Evolutionary conservation across 2,329 filamentous ascomycete genomes (phyloP).

Genomic region (Fusarium kyushuense): DNA sequence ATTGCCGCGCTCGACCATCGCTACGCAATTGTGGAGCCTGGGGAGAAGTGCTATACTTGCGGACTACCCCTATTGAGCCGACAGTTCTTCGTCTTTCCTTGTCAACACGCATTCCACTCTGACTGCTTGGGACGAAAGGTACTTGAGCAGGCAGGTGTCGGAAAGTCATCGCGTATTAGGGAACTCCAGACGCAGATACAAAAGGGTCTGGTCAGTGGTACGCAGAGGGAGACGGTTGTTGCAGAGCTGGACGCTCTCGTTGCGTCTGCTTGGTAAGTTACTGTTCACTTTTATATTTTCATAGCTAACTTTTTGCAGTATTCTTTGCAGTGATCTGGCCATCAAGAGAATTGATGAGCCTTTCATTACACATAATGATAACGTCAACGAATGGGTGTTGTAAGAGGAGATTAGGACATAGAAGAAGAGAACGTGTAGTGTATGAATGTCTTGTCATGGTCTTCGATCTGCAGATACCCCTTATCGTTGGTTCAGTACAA

Average conservation of each 20-base stretch:
- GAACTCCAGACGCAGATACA: constrained; percentile 88
- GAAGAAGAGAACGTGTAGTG: constrained; percentile 30
- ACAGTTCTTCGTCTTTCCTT: constrained; percentile 98
- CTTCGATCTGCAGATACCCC: constrained; percentile 49
- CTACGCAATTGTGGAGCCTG: constrained; percentile 96
- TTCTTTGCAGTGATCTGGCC: constrained; percentile 93
- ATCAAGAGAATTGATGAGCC: constrained; percentile 96
- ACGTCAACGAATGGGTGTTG: constrained; percentile 83
- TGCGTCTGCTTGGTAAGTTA: constrained; percentile 83
- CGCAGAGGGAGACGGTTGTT: constrained; percentile 83
- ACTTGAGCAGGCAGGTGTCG: constrained; percentile 81
- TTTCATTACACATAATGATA: constrained; percentile 80
- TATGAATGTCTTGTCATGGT: constrained; percentile 37
- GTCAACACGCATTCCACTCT: constrained; percentile 97
- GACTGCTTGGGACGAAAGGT: constrained; percentile 92
- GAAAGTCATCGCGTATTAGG: constrained; percentile 81
- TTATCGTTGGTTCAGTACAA: constrained; percentile 34
- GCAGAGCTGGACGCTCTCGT: constrained; percentile 92
- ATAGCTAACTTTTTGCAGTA: constrained; percentile 64
- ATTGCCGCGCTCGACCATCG: constrained; percentile 87
- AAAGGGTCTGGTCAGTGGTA: constrained; percentile 76
- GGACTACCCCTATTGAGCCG: constrained; percentile 85
- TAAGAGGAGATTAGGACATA: constrained; percentile 51
- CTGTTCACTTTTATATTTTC: neutral
- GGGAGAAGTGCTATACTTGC: constrained; percentile 93